Base-by-base conservation (phyloP, 2,329 filamentous ascomycete genomes). In the Alternaria sp. region DNA sequence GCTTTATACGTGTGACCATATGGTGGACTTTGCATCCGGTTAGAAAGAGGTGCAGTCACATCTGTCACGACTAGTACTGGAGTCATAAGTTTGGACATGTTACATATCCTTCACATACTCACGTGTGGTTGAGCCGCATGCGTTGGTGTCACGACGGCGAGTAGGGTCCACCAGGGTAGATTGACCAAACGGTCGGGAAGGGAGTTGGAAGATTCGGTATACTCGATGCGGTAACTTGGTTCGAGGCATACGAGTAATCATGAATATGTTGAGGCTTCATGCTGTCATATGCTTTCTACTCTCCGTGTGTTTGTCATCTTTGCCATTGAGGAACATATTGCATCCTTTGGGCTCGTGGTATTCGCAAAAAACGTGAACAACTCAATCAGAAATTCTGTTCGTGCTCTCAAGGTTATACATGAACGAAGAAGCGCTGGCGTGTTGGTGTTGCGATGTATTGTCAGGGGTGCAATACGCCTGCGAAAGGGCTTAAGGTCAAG, bases 41-140 rank as follows among this genome's bases (percentile, higher is more conserved):
- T 45, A 28, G 51, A n/a, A 38, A 36, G 22, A 30, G 27, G 32
- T 52, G 56, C 46, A 56, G 57, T 57, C 62, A 58, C 30, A 32
- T 59, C 34, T 43, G 12, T 34, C 38, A 54, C 40, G 36, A 50
- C 4, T 50, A 36, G 20, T 27, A 50, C 30, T 50, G 48, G 60
- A 55, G 50, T 64, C 58, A 57, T 51, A 16, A 27, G 12, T 6
- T 43, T 10, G 30, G 30, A 14, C n/a, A 45, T 49, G 53, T 45
- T 7, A 20, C 25, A 43, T 50, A 27, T 14, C 22, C 41, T 48
- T 59, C 30, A 54, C 43, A 27, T 14, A 9, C 25, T 25, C 18
- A 20, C 18, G 27, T 10, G n/a, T 3, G 20, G 18, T 14, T 36
- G 38, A 36, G 40, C 32, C 18, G 20, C 18, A 18, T 45, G 38